phyloP scores from a whole-genome alignment of 371 early-diverging fungal species.

The Zychaea mexicana region DNA sequence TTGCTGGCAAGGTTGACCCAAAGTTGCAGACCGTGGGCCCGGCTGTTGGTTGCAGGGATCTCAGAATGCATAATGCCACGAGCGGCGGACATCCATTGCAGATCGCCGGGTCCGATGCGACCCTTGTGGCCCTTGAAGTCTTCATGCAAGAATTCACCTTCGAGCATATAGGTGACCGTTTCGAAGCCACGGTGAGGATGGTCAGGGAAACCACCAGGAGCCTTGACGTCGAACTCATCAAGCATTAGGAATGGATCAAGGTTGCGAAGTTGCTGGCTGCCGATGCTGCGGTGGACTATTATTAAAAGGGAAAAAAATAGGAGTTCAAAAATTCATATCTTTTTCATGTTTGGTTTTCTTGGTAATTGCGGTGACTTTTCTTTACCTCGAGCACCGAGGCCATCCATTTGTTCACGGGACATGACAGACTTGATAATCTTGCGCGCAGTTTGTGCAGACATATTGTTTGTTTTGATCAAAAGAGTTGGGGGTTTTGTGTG shows the following conservation, averaged over 20 bases:
- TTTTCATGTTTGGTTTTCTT: background rate
- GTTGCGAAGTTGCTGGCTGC: slow-evolving; percentile 61
- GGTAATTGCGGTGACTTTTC: too few relatives aligned
- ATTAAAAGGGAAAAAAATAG: too few relatives aligned
- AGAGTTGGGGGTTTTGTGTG: background rate
- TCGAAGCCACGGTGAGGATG: slow-evolving; percentile 82
- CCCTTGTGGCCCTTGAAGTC: slow-evolving; percentile 84
- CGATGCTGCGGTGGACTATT: slow-evolving; percentile 75
- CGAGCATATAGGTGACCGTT: slow-evolving; percentile 80
- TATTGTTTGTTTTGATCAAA: background rate
- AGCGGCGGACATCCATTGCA: slow-evolving; percentile 62
- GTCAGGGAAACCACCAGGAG: slow-evolving; percentile 62
- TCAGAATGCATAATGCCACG: slow-evolving; percentile 83
- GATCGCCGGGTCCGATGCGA: slow-evolving; percentile 69
- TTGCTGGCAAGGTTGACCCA: slow-evolving; percentile 86
- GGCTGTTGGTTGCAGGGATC: slow-evolving; percentile 58
- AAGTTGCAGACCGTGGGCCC: slow-evolving; percentile 76
- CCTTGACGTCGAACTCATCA: slow-evolving; percentile 70
- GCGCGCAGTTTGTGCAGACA: slow-evolving; percentile 17
- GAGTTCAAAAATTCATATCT: background rate
- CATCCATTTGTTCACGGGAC: slow-evolving; percentile 48
- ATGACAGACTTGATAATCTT: slow-evolving; percentile 29
- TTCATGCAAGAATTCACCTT: slow-evolving; percentile 76
- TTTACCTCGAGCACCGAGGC: slow-evolving; percentile 48
- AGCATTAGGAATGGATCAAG: slow-evolving; percentile 87